A percentile compares a stretch with the other conserved stretches of the same genome.
Conservation (phyloP, 257 asterid genomes). For the Haberlea rhodopensis region DNA sequence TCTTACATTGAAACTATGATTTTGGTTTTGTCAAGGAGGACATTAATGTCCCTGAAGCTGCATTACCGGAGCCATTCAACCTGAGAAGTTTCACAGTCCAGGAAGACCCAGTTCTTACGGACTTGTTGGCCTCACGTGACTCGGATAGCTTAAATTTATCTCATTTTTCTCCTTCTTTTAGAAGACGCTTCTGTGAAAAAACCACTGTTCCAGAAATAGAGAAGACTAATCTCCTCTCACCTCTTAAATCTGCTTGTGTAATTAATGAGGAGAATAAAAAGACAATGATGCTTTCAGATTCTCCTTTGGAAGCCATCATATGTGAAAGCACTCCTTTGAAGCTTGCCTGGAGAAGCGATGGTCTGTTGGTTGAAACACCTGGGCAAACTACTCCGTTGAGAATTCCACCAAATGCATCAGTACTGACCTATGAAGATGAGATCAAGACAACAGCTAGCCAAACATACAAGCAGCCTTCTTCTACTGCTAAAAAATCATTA, state of each 20-base stretch:
- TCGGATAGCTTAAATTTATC: slow-evolving; percentile 40
- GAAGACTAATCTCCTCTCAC: slow-evolving; percentile 33
- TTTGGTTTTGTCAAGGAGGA: slow-evolving; percentile 42
- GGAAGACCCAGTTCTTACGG: slow-evolving; percentile 30
- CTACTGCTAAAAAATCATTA: slow-evolving; percentile 65
- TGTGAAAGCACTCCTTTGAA: slow-evolving; percentile 64
- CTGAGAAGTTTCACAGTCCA: slow-evolving; percentile 29
- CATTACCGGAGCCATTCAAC: slow-evolving; percentile 61
- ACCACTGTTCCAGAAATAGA: slow-evolving; percentile 34
- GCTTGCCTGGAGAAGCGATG: slow-evolving; percentile 33
- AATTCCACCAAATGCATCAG: slow-evolving; percentile 38
- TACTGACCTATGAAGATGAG: slow-evolving; percentile 58
- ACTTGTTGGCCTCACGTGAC: slow-evolving; percentile 35
- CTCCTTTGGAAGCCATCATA: slow-evolving; percentile 32
- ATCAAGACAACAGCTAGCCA: slow-evolving; percentile 45
- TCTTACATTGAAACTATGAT: slow-evolving; percentile 17
- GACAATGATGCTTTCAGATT: slow-evolving; percentile 26
- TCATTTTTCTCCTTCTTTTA: slow-evolving; percentile 53
- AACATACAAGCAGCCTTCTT: slow-evolving; percentile 36
- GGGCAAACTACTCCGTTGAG: slow-evolving; percentile 66
- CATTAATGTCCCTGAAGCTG: slow-evolving; percentile 71
- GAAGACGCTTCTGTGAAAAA: slow-evolving; percentile 37
- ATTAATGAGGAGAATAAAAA: slow-evolving; percentile 33
- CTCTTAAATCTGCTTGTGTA: slow-evolving; percentile 32
- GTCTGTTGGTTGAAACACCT: slow-evolving; percentile 62